Evolutionary conservation across 305 asterid species (phyloP).

Genomic region (Solanum aculeatissimum): DNA sequence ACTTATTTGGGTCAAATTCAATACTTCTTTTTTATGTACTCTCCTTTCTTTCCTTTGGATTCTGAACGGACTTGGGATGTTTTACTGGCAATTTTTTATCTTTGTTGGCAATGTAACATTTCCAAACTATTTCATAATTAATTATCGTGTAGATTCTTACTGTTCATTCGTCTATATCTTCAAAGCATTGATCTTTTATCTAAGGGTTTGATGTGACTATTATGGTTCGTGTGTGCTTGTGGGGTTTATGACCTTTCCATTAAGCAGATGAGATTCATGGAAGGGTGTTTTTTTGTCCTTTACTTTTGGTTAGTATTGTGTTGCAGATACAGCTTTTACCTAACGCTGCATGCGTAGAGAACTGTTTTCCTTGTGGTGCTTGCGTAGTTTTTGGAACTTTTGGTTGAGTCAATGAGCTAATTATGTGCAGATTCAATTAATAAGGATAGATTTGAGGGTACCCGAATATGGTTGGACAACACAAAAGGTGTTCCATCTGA

Average conservation of each 20-base stretch:
- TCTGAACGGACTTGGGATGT: background rate
- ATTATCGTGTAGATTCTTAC: background rate
- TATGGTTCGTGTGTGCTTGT: background rate
- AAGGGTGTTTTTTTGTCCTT: background rate
- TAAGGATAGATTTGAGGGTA: conserved; percentile 81
- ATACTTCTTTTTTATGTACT: background rate
- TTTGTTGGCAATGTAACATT: background rate
- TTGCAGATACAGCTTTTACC: background rate
- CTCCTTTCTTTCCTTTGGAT: background rate
- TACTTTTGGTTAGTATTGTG: background rate
- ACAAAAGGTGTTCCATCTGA: conserved; percentile 95
- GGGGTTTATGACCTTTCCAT: background rate
- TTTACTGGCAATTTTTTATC: background rate
- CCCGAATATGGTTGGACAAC: conserved; percentile 99
- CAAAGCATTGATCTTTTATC: background rate
- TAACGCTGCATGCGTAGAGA: background rate
- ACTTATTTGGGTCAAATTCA: background rate
- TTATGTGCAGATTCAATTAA: conserved; percentile 67
- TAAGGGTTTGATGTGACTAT: background rate
- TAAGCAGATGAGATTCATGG: background rate
- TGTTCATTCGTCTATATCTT: background rate
- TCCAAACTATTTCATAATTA: background rate
- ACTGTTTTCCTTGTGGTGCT: background rate
- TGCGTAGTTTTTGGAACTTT: background rate
- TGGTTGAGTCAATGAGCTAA: background rate